Base-by-base conservation (phyloP, 2,329 filamentous ascomycete genomes). In the Leptosphaerulina australis region DNA sequence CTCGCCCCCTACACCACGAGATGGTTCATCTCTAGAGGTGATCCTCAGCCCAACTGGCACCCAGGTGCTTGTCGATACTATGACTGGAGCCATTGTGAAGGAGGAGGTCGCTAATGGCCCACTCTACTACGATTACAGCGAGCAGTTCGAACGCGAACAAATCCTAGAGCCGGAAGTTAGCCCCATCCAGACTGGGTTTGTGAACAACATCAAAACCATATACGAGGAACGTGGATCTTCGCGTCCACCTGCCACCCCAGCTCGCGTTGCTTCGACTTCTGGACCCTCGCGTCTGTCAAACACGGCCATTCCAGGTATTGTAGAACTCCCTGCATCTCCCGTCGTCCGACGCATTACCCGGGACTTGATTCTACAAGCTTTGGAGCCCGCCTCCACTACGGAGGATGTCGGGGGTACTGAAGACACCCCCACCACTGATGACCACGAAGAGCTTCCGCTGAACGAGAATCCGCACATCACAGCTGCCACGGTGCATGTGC, bases 1-100 rank as follows among this genome's bases (percentile, higher is more conserved):
- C 26, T 74, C 71, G 1, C 76, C 76, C 14, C 70, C 74, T 18
- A 79, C 77, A 6, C 76, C 77, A 0, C 70, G 68, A 38, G 70
- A 76, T 51, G 58, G 64, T 11, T 65, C 59, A 12, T 64, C 69
- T 8, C 65, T 74, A 33, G 70, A 74, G 46, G 70, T 71, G 5
- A 45, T 63, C 17, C 34, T 60, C n/a, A 57, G 53, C 31, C 47
- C 53, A 10, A 55, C 57, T 29, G 54, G 47, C 24, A 60, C 45
- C 29, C 58, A 53, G 9, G 24, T 54, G 11, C 28, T 60, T 44
- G 63, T 72, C n/a, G 68, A 66, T 26, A 68, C 68, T 45, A 59
- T 66, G 12, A 66, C 67, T 14, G 67, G 64, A 17, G 43, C 63
- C 10, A 15, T 38, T 6, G 52, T 67, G n/a, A 70, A 68, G 18